These are phyloP conservation scores for Neofusicoccum kwambonambiense DNA, from an alignment of 2,329 filamentous ascomycete genomes.

Conservation along the genomic window DNA sequence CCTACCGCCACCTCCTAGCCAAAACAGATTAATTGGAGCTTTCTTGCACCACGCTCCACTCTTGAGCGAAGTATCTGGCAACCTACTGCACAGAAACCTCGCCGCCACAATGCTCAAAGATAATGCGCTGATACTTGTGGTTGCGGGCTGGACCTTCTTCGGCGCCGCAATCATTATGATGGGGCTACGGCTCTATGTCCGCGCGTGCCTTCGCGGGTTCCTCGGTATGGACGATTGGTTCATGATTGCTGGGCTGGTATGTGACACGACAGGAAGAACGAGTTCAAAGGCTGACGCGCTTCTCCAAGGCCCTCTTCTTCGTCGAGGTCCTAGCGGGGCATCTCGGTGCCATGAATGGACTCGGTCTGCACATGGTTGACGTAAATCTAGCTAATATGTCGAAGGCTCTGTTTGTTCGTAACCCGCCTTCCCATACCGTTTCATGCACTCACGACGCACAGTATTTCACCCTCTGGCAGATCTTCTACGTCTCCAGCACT, in stretches of 20 bases:
- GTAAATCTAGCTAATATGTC: background rate
- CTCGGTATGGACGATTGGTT: conserved; percentile 10
- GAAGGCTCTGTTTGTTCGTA: background rate
- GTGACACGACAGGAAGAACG: background rate
- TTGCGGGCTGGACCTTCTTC: conserved; percentile 1
- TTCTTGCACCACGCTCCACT: background rate
- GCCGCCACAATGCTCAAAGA: background rate
- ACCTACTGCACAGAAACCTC: background rate
- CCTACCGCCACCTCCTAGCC: background rate
- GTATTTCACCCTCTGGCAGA: conserved; percentile 33
- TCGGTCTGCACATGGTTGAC: background rate
- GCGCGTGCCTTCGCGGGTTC: background rate
- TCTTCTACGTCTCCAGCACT: conserved; percentile 43
- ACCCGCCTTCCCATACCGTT: too few species aligned
- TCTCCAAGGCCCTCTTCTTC: background rate
- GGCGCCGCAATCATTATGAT: background rate
- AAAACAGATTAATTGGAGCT: background rate
- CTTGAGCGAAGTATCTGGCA: background rate
- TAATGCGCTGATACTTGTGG: background rate
- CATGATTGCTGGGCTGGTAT: conserved; percentile 11
- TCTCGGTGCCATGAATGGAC: background rate
- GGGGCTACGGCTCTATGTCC: conserved; percentile 4
- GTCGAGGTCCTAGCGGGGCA: background rate
- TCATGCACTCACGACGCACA: background rate
- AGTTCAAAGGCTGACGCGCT: background rate